These are phyloP conservation scores for Macrophomina pseudophaseolina DNA, from an alignment of 2,329 filamentous ascomycete species.

Conservation along the genomic window DNA sequence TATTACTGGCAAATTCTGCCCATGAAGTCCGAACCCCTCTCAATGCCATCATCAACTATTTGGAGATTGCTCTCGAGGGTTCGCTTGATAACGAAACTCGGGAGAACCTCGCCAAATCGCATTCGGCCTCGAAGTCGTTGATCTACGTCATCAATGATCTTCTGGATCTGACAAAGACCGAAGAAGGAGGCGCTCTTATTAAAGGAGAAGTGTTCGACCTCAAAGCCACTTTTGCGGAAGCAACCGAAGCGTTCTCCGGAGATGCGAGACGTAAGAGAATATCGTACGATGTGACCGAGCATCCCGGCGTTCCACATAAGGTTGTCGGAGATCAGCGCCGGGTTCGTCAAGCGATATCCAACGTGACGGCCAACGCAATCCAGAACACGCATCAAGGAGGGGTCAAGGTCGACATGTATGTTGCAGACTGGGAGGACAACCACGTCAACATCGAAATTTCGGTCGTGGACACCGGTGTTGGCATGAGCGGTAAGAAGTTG, in stretches of 20 bases:
- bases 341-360: slow-evolving; percentile 81
- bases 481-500: slow-evolving; percentile 62
- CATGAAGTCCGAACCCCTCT: slow-evolving; percentile 90
- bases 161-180: slow-evolving; percentile 84
- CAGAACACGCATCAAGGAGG: slow-evolving; percentile 73
- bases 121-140: slow-evolving; percentile 88
- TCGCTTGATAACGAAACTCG: slow-evolving; percentile 78
- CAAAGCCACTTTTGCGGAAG: slow-evolving; percentile 72
- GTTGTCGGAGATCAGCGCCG: slow-evolving; percentile 81
- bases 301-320: slow-evolving; percentile 69
- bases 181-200: slow-evolving; percentile 77
- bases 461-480: slow-evolving; percentile 75
- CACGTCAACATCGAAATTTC: slow-evolving; percentile 74
- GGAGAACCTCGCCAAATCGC: slow-evolving; percentile 81
- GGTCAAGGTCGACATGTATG: slow-evolving; percentile 73
- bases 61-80: slow-evolving; percentile 88
- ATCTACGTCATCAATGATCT: slow-evolving; percentile 95
- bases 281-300: slow-evolving; percentile 68
- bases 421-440: slow-evolving; percentile 57
- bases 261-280: slow-evolving; percentile 80
- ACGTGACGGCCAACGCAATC: slow-evolving; percentile 83
- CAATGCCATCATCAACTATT: slow-evolving; percentile 93
- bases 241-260: slow-evolving; percentile 72
- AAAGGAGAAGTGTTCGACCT: slow-evolving; percentile 84
- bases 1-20: slow-evolving; percentile 84